Evolutionary conservation across 1,284 basidiomycete genomes (phyloP), one percentile per base, ranked within the genome.

Genomic region (Mycosarcoma maydis): DNA sequence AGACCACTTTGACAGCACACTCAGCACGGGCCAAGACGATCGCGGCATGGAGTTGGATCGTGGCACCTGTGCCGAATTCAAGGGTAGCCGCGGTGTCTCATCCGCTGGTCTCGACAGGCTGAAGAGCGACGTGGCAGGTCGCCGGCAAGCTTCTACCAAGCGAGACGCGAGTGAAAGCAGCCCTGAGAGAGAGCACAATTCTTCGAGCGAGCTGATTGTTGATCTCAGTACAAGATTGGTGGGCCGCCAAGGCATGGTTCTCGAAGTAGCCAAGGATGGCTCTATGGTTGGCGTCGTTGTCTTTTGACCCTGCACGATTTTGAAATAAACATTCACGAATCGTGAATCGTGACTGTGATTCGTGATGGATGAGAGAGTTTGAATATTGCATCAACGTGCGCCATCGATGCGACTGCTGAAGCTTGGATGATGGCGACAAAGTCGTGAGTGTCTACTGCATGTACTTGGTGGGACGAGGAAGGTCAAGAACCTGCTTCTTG

Each of bases 391-490:
- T n/a, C n/a, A n/a, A n/a, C n/a, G n/a, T n/a, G n/a, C n/a, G n/a
- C n/a, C n/a, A n/a, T n/a, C n/a, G n/a, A n/a, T n/a, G n/a, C n/a
- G n/a, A n/a, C n/a, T n/a, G n/a, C n/a, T n/a, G n/a, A n/a, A n/a
- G n/a, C n/a, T n/a, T n/a, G n/a, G n/a, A n/a, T n/a, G n/a, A n/a
- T n/a, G n/a, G n/a, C n/a, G n/a, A n/a, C n/a, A 3, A 14, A 26
- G 39, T 2, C 24, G 16, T 9, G 3, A 23, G 19, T 14, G 10
- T 2, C 39, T 57, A 68, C 58, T 71, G 52, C 68, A 71, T 71
- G 62, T 71, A 66, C 44, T 71, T 71, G 24, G 68, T 71, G 16
- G 68, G 62, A 20, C 62, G 50, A 22, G 68, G 68, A 4, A 66
- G 54, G 48, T 71, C 68, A 26, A 72, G 38, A 4, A 73, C 60